A percentile compares a stretch with the other conserved stretches of the same genome.
Evolutionary conservation across 257 asterid genomes (phyloP).

Genomic region (Petunia secreta): DNA sequence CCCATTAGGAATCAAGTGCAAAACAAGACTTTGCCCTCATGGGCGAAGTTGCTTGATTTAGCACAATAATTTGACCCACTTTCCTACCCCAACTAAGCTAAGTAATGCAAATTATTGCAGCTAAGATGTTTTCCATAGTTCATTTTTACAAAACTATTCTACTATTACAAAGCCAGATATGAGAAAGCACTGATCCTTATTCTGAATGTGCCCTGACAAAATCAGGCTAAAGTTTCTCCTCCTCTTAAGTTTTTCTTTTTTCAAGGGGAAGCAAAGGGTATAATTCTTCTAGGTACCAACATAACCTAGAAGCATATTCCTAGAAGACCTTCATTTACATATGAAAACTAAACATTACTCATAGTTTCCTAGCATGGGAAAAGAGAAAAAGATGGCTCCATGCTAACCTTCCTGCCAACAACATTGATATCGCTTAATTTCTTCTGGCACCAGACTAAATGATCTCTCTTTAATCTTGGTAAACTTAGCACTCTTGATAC

Average conservation of each 20-base stretch:
- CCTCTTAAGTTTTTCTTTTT: constrained; percentile 9
- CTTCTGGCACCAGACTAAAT: constrained; percentile 68
- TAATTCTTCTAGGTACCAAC: not conserved
- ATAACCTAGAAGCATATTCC: constrained; percentile 11
- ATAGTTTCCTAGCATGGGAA: constrained; percentile 63
- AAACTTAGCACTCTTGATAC: constrained; percentile 58
- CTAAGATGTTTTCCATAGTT: too few relatives aligned
- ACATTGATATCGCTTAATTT: constrained; percentile 63
- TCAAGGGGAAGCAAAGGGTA: constrained; percentile 23
- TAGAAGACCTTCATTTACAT: constrained; percentile 11
- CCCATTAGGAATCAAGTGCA: too few relatives aligned
- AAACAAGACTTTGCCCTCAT: too few relatives aligned
- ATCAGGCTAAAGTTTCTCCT: constrained; percentile 23
- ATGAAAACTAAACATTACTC: not conserved
- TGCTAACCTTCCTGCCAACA: constrained; percentile 50
- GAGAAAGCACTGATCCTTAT: not conserved
- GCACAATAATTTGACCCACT: too few relatives aligned
- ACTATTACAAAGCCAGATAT: not conserved
- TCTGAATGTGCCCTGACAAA: constrained; percentile 17
- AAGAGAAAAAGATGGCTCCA: constrained; percentile 70
- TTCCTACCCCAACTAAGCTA: too few relatives aligned
- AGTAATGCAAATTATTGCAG: too few relatives aligned
- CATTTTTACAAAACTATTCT: not conserved
- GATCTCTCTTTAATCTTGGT: constrained; percentile 60
- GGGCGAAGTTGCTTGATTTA: too few relatives aligned